phyloP scores from a whole-genome alignment of 176 grass and related monocot genomes.

The Aegilops speltoides region DNA sequence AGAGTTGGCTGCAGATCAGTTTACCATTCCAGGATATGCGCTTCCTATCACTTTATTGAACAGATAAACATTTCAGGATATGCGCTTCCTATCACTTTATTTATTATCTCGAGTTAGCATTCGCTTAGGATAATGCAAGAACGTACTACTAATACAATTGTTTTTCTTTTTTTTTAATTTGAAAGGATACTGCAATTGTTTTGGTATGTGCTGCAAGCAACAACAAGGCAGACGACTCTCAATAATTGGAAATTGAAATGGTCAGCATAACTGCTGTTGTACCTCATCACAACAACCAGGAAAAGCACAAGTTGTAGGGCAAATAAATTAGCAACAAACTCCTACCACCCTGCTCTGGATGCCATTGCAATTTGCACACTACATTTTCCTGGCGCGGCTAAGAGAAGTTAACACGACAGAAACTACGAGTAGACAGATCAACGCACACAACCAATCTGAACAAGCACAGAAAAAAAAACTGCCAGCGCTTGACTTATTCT shows the following conservation, averaged over 20 bases:
- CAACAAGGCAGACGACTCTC: background rate
- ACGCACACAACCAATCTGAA: background rate
- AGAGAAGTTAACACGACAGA: background rate
- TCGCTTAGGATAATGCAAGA: background rate
- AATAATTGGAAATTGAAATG: background rate
- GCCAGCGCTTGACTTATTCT: constrained; percentile 17
- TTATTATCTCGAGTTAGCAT: background rate
- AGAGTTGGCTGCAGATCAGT: background rate
- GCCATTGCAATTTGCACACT: background rate
- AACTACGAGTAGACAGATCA: constrained; percentile 12
- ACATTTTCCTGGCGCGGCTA: background rate
- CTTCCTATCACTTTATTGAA: background rate
- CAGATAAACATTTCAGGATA: background rate
- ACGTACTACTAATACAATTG: background rate
- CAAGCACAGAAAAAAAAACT: background rate
- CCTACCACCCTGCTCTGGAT: constrained; percentile 4
- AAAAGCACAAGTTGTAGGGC: background rate
- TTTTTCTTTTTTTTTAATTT: too few relatives aligned
- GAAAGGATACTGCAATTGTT: too few relatives aligned
- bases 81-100: background rate
- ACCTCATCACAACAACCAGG: background rate
- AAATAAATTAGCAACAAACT: background rate
- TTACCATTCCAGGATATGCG: background rate
- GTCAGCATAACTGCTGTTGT: background rate
- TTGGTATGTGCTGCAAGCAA: background rate